These are phyloP conservation scores for Fomes fomentarius DNA, from an alignment of 1,284 basidiomycete species.

Conservation along the genomic window DNA sequence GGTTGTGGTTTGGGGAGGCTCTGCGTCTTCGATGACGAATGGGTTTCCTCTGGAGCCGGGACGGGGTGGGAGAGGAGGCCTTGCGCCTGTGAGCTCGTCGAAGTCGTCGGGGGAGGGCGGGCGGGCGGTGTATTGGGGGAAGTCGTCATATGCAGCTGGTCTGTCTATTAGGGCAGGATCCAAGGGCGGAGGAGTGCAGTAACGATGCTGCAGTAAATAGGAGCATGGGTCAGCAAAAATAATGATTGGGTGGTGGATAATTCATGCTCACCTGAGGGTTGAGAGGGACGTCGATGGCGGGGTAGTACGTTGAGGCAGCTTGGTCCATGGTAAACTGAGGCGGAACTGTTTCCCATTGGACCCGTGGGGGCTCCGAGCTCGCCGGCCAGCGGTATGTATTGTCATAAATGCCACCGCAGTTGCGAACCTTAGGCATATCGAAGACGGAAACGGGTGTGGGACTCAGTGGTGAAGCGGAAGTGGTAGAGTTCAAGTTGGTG, in stretches of 20 bases:
- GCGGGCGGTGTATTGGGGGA: neutral
- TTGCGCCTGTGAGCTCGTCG: conserved; percentile 5
- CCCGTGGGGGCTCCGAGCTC: neutral
- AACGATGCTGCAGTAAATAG: conserved; percentile 10
- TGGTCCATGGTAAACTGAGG: neutral
- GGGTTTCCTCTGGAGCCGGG: conserved; percentile 6
- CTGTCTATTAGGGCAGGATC: conserved; percentile 7
- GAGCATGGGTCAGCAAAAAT: neutral
- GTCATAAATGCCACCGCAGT: neutral
- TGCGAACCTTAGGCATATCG: conserved; percentile 7
- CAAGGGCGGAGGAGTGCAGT: conserved; percentile 16
- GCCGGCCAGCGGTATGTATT: neutral
- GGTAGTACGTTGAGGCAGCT: neutral
- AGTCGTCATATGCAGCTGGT: conserved; percentile 1
- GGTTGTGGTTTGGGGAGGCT: neutral
- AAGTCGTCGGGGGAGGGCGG: conserved; percentile 5
- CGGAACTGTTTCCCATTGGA: neutral
- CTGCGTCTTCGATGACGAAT: conserved; percentile 9
- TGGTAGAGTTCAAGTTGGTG: neutral
- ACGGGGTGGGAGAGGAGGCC: neutral
- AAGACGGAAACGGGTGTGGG: neutral
- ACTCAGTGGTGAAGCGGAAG: neutral
- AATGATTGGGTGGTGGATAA: neutral
- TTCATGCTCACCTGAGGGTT: conserved; percentile 10
- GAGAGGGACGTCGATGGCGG: conserved; percentile 13